Evolutionary conservation across 345 rosid species (phyloP), one percentile per base, ranked within the genome.

Genomic region (Hypericum androsaemum): DNA sequence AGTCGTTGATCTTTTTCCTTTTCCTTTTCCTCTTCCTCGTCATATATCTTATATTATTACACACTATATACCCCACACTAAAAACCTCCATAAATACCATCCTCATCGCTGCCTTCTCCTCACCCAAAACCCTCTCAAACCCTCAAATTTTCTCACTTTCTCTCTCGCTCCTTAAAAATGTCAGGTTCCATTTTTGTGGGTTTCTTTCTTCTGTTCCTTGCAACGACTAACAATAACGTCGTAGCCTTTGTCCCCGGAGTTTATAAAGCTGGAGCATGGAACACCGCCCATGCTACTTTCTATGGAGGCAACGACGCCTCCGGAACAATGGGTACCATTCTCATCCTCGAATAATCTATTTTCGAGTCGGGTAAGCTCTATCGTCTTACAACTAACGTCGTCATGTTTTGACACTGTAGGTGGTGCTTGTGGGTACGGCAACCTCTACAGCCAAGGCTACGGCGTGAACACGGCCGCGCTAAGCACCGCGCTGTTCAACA

Each of bases 381-480:
- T 43, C 14, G 12, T 44, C 15, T 44, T 10, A 14, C 22, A n/a
- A 7, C 3, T 9, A 8, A 8, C 7, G 10, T 12, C 5, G 10
- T 28, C 6, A 15, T 45, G 48, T 45, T 45, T 45, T n/a, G 5
- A 42, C 10, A 12, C 12, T 42, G 41, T 59, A 92, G 98, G 95
- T 0, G 98, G 98, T 22, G 98, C 98, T 10, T 92, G 98, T 64
- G 98, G 98, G 14, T 92, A 83, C 41, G 98, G 98, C 15, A 88
- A 92, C 57, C 68, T 92, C 47, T 92, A 92, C 75, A 83, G 97
- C 76, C 94, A 85, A 56, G 95, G 98, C 8, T 92, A 92, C 60
- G 95, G 97, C 7, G 86, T 85, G 49, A 83, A 88, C 81, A 92
- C 98, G 11, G 97, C 97, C 44, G 98, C 98, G 5, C 56, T 92